A percentile compares a stretch with the other conserved stretches of the same genome.
Conservation (phyloP, 805 yeast species). For the Yamadazyma akitaensis region DNA sequence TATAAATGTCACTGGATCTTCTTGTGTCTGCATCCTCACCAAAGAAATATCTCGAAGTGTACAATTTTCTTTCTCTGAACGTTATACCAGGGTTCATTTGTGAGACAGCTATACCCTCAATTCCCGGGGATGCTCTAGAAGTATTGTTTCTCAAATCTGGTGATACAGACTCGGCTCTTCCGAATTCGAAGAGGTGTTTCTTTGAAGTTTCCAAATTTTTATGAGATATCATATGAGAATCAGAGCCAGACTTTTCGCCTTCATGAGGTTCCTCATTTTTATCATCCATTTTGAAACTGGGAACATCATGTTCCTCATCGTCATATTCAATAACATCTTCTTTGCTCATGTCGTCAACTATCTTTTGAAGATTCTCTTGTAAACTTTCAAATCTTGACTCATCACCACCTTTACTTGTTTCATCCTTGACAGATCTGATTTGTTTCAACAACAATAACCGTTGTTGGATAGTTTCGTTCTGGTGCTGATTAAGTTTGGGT, state of each 20-base stretch:
- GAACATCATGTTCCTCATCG: slow-evolving; percentile 14
- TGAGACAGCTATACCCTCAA: slow-evolving; percentile 43
- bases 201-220: slow-evolving; percentile 2
- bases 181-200: slow-evolving; percentile 10
- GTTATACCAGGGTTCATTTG: slow-evolving; percentile 53
- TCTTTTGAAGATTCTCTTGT: slow-evolving; percentile 31
- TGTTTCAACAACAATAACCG: slow-evolving; percentile 32
- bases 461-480: slow-evolving; percentile 30
- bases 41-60: slow-evolving; percentile 63
- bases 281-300: slow-evolving; percentile 16
- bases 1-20: slow-evolving; percentile 27
- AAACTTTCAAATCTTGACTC: slow-evolving; percentile 25
- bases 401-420: slow-evolving; percentile 17
- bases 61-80: slow-evolving; percentile 58
- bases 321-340: slow-evolving; percentile 18
- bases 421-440: slow-evolving; percentile 24
- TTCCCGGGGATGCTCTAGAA: slow-evolving; percentile 43
- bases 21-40: slow-evolving; percentile 51
- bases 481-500: slow-evolving; percentile 32
- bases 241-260: not conserved
- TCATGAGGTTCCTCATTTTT: slow-evolving; percentile 1
- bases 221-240: slow-evolving; percentile 1
- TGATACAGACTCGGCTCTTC: slow-evolving; percentile 15
- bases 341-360: slow-evolving; percentile 28
- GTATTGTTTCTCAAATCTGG: slow-evolving; percentile 27